Percentiles rank a stretch among this genome's conserved stretches.
These are phyloP conservation scores for Leucocoprinus birnbaumii DNA, from an alignment of 768 basidiomycete genomes.

Conservation along the genomic window DNA sequence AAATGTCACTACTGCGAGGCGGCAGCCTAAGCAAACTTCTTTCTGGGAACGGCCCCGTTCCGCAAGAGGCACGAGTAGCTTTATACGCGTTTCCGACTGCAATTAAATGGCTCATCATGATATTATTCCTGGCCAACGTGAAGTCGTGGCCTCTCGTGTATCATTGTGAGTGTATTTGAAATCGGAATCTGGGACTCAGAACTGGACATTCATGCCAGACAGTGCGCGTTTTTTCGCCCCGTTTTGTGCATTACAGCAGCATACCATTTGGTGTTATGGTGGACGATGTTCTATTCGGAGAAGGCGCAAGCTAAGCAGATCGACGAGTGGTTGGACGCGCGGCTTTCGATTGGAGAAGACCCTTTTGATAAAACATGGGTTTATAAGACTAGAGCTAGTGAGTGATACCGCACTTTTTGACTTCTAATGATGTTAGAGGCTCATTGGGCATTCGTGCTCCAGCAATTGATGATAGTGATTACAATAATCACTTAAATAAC, in stretches of 20 bases:
- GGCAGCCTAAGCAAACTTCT: neutral
- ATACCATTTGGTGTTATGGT: slow-evolving; percentile 28
- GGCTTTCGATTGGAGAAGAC: slow-evolving; percentile 51
- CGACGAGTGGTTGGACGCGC: slow-evolving; percentile 40
- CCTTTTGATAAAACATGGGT: slow-evolving; percentile 46
- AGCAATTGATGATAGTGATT: slow-evolving; percentile 75
- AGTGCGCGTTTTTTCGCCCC: slow-evolving; percentile 54
- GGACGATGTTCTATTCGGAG: slow-evolving; percentile 35
- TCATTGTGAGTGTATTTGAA: slow-evolving; percentile 54
- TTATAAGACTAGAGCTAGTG: slow-evolving; percentile 56
- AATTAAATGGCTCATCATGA: slow-evolving; percentile 37
- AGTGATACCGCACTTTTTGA: slow-evolving; percentile 19
- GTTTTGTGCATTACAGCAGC: slow-evolving; percentile 32
- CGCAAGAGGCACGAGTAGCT: neutral
- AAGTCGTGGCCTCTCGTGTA: slow-evolving; percentile 64
- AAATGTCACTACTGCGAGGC: neutral
- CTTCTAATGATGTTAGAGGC: neutral
- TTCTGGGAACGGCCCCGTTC: neutral
- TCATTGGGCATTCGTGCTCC: neutral
- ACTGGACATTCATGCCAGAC: slow-evolving; percentile 1
- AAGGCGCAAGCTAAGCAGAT: slow-evolving; percentile 39
- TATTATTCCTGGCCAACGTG: slow-evolving; percentile 55
- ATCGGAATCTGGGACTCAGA: neutral
- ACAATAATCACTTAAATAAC: slow-evolving; percentile 75
- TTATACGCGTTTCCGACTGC: slow-evolving; percentile 16